Percentiles rank a stretch among this genome's conserved stretches.
Conservation (phyloP, 2,329 filamentous ascomycete genomes). For the Atkinsonella hypoxylon region DNA sequence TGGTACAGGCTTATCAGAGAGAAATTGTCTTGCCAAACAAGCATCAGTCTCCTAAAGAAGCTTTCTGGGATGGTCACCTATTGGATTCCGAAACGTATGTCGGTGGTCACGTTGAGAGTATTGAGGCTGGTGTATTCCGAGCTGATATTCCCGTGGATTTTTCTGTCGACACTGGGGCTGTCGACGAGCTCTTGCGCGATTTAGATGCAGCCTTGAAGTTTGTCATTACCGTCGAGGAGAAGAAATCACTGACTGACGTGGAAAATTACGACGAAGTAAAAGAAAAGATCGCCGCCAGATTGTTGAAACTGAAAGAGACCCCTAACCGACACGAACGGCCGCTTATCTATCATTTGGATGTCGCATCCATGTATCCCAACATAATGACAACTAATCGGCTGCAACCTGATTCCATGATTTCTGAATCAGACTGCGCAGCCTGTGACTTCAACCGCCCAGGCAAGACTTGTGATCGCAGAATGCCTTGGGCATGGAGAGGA, state of each 20-base stretch:
- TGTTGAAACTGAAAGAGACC: conserved; percentile 64
- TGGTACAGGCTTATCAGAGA: conserved; percentile 93
- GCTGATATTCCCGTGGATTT: conserved; percentile 95
- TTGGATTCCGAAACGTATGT: conserved; percentile 97
- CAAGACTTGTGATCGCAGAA: conserved; percentile 86
- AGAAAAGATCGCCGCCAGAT: conserved; percentile 60
- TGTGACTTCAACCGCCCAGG: conserved; percentile 97
- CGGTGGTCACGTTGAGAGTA: conserved; percentile 96
- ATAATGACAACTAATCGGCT: conserved; percentile 99
- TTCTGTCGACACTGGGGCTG: conserved; percentile 72
- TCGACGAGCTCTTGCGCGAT: conserved; percentile 79
- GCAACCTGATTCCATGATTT: conserved; percentile 97
- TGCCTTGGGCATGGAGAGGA: conserved; percentile 97
- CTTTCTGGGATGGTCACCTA: conserved; percentile 94
- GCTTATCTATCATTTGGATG: conserved; percentile 94
- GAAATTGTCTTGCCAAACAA: conserved; percentile 94
- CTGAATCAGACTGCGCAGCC: conserved; percentile 89
- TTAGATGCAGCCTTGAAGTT: conserved; percentile 84
- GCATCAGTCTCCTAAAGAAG: conserved; percentile 77
- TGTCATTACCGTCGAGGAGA: conserved; percentile 72
- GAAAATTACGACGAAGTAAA: conserved; percentile 78
- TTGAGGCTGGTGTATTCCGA: conserved; percentile 93
- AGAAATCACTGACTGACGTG: conserved; percentile 68
- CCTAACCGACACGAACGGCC: conserved; percentile 78
- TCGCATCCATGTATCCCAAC: conserved; percentile 98